Percentiles rank a stretch among this genome's conserved stretches.
Conservation (phyloP, 1,139 yeast genomes). For the Lizanozyma gosingica region DNA sequence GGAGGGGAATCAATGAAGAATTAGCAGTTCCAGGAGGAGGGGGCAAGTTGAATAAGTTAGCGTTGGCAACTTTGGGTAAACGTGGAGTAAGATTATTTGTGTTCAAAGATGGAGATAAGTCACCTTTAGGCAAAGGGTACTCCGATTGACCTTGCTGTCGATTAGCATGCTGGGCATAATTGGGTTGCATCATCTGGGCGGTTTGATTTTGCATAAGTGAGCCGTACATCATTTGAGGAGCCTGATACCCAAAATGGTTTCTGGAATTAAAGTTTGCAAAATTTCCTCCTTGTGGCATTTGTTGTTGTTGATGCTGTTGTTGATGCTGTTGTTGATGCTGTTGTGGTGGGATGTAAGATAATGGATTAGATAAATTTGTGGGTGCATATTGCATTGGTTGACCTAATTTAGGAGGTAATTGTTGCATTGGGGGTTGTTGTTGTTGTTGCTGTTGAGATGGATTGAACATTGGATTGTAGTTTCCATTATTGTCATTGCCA, state of each 20-base stretch:
- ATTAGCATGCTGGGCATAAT: constrained; percentile 3
- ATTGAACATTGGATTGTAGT: constrained; percentile 6
- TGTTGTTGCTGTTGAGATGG: constrained; percentile 4
- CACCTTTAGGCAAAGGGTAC: constrained; percentile 23
- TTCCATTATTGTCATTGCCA: constrained; percentile 10
- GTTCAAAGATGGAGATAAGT: constrained; percentile 7
- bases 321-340: constrained; percentile 5
- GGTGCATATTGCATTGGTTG: constrained; percentile 12
- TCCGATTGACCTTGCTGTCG: constrained; percentile 11
- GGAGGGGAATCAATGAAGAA: constrained; percentile 4
- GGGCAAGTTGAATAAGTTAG: constrained; percentile 24
- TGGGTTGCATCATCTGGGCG: background rate
- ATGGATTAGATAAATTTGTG: constrained; percentile 4
- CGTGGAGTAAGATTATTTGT: constrained; percentile 23
- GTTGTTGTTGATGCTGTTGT: constrained; percentile 5
- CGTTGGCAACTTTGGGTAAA: constrained; percentile 24
- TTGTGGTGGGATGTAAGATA: background rate
- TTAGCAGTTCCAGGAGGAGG: constrained; percentile 23
- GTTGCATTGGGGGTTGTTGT: constrained; percentile 4
- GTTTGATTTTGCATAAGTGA: background rate
- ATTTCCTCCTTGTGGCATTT: constrained; percentile 4
- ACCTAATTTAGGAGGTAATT: constrained; percentile 12
- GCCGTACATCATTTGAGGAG: background rate
- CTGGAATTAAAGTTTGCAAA: background rate
- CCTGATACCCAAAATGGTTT: constrained; percentile 1